Evolutionary conservation across 768 basidiomycete genomes (phyloP).

Genomic region (Auricularia cornea): DNA sequence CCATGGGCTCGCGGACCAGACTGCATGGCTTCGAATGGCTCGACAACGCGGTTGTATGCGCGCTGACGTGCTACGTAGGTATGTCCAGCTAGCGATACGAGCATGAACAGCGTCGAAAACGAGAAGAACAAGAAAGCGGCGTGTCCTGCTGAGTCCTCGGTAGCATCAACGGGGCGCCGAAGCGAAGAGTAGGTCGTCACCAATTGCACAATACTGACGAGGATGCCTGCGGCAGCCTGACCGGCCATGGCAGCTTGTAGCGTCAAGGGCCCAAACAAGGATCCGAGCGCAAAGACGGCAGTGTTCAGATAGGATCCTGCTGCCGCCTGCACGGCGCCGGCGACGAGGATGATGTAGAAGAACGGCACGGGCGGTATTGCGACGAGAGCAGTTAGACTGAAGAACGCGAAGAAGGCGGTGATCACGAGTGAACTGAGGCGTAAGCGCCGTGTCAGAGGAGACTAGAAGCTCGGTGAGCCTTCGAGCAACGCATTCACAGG

Average conservation of each 20-base stretch:
- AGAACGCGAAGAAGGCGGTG: conserved; percentile 44
- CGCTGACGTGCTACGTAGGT: conserved; percentile 50
- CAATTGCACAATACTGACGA: conserved; percentile 70
- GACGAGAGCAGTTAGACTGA: conserved; percentile 57
- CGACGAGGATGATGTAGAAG: conserved; percentile 56
- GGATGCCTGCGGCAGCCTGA: conserved; percentile 78
- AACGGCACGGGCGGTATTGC: conserved; percentile 46
- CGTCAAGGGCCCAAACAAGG: conserved; percentile 64
- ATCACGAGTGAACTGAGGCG: conserved; percentile 43
- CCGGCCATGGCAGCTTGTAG: conserved; percentile 76
- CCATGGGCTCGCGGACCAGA: conserved; percentile 18
- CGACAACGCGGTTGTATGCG: conserved; percentile 47
- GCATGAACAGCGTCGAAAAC: conserved; percentile 58
- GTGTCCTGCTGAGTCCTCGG: conserved; percentile 35
- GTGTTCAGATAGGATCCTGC: conserved; percentile 71
- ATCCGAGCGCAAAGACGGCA: conserved; percentile 70
- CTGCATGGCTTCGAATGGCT: conserved; percentile 33
- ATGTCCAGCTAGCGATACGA: conserved; percentile 46
- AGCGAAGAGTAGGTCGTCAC: conserved; percentile 53
- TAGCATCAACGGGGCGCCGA: conserved; percentile 17
- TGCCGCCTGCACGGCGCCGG: conserved; percentile 48
- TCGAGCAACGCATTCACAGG: neutral
- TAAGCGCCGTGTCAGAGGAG: conserved; percentile 39
- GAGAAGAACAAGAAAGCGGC: conserved; percentile 69
- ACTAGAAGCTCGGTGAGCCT: conserved; percentile 33